A percentile compares a stretch with the other conserved stretches of the same genome.
These are phyloP conservation scores for Macadamia integrifolia DNA, from an alignment of 164 flowering plant genomes.

Conservation along the genomic window DNA sequence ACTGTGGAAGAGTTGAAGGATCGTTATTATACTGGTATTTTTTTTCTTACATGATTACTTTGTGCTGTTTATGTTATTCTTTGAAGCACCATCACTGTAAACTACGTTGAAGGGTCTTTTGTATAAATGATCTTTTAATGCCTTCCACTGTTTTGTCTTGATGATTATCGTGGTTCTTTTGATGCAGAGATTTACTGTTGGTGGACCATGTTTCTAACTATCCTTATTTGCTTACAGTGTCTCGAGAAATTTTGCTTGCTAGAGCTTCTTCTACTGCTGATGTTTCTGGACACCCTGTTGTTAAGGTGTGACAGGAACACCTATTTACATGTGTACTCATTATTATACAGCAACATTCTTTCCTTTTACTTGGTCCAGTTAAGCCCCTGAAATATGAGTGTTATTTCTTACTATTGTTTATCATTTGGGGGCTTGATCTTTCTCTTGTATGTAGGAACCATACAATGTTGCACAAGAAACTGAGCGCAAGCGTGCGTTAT, in stretches of 20 bases:
- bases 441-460: slow-evolving; percentile 49
- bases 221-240: slow-evolving; percentile 35
- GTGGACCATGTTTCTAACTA: slow-evolving; percentile 1
- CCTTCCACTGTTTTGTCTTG: not conserved
- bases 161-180: not conserved
- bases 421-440: not conserved
- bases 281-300: slow-evolving; percentile 70
- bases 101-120: not conserved
- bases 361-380: not conserved
- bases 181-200: not conserved
- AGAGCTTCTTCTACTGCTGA: slow-evolving; percentile 76
- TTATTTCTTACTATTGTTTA: slow-evolving; percentile 3
- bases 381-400: not conserved
- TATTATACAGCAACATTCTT: not conserved
- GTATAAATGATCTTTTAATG: not conserved
- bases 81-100: not conserved
- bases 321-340: too few species aligned
- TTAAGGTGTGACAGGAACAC: slow-evolving; percentile 47
- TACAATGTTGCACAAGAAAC: slow-evolving; percentile 69
- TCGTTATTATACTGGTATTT: slow-evolving; percentile 87
- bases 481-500: slow-evolving; percentile 90
- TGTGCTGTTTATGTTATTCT: not conserved
- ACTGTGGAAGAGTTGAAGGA: slow-evolving; percentile 85
- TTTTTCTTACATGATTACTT: slow-evolving; percentile 2
- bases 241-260: slow-evolving; percentile 67